Evolutionary conservation across 257 asterid genomes (phyloP).

Genomic region (Fraxinus anomala): DNA sequence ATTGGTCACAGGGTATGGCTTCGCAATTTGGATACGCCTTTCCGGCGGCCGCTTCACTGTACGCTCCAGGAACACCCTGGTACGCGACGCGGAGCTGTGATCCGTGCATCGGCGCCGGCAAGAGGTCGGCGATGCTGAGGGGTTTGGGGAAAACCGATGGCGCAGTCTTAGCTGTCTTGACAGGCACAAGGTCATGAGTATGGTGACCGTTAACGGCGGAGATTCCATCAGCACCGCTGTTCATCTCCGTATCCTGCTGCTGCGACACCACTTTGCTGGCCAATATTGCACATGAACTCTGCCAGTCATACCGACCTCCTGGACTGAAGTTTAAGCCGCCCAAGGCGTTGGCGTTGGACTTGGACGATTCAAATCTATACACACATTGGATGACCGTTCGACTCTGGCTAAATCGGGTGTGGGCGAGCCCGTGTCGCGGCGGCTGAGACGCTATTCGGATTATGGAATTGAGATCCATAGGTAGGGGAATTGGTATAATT

Average conservation of each 20-base stretch:
- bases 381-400: slow-evolving; percentile 32
- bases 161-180: slow-evolving; percentile 7
- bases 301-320: slow-evolving; percentile 71
- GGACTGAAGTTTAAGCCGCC: slow-evolving; percentile 9
- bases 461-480: slow-evolving; percentile 36
- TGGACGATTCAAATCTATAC: slow-evolving; percentile 40
- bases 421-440: slow-evolving; percentile 21
- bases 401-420: slow-evolving; percentile 20
- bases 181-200: slow-evolving; percentile 50
- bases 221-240: slow-evolving; percentile 37
- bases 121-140: slow-evolving; percentile 42
- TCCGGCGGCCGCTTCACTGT: slow-evolving; percentile 60
- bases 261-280: slow-evolving; percentile 72
- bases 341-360: slow-evolving; percentile 21
- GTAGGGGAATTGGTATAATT: slow-evolving; percentile 13
- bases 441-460: slow-evolving; percentile 25
- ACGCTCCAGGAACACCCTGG: slow-evolving; percentile 60
- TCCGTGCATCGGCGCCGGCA: slow-evolving; percentile 58
- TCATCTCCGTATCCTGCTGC: slow-evolving; percentile 51
- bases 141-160: slow-evolving; percentile 33
- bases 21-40: slow-evolving; percentile 57
- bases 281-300: slow-evolving; percentile 73
- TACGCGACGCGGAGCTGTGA: slow-evolving; percentile 54
- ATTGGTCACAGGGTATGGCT: slow-evolving; percentile 59
- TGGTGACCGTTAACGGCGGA: slow-evolving; percentile 57